A percentile compares a stretch with the other conserved stretches of the same genome.
These are phyloP conservation scores for Agrostemma githago DNA, from an alignment of 148 eudicot species.

Conservation along the genomic window DNA sequence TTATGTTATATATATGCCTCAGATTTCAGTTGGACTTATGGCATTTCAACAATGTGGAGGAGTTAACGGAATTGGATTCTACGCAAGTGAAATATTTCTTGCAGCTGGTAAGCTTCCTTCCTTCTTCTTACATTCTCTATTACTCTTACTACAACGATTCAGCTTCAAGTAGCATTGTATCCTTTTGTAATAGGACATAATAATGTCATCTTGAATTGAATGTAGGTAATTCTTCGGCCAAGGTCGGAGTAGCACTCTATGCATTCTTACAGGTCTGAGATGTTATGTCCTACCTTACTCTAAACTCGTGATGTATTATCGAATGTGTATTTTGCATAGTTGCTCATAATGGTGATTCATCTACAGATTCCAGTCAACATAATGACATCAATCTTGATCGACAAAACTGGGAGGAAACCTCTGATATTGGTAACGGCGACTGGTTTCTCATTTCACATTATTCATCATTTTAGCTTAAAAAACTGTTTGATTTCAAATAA, in stretches of 20 bases:
- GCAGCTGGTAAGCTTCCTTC: constrained; percentile 22
- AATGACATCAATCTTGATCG: constrained; percentile 45
- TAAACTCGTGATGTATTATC: background rate
- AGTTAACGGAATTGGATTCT: constrained; percentile 27
- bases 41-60: constrained; percentile 26
- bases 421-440: constrained; percentile 38
- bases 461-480: background rate
- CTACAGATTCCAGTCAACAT: constrained; percentile 44
- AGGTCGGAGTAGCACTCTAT: constrained; percentile 18
- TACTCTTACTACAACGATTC: background rate
- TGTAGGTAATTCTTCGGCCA: constrained; percentile 25
- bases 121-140: background rate
- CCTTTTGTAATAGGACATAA: too few species aligned
- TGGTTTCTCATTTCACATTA: background rate
- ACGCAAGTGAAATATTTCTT: constrained; percentile 24
- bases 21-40: constrained; percentile 27
- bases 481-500: background rate
- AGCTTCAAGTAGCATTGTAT: too few species aligned
- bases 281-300: background rate
- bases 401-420: constrained; percentile 51
- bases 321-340: background rate
- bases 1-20: background rate
- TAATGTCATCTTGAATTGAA: background rate
- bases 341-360: background rate
- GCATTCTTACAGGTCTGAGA: constrained; percentile 20